Percentiles rank a stretch among this genome's conserved stretches.
Evolutionary conservation across 768 basidiomycete species (phyloP).

Genomic region (Leccinellum rugosiceps): DNA sequence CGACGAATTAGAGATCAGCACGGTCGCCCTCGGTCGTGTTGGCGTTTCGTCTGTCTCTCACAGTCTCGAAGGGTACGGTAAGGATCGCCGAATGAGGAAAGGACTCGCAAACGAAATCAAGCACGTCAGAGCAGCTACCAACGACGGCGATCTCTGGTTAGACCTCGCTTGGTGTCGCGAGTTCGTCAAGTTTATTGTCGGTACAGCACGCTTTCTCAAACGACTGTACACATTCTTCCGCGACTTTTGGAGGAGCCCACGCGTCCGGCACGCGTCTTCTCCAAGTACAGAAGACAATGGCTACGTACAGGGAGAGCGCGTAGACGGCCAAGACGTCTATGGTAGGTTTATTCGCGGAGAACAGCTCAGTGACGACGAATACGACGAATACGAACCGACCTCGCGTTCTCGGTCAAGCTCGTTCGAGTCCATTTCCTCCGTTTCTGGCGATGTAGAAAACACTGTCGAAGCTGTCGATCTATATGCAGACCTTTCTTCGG

Average conservation of each 20-base stretch:
- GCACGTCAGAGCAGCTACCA: conserved; percentile 34
- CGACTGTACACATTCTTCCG: conserved; percentile 15
- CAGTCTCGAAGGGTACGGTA: conserved; percentile 25
- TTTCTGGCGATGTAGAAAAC: conserved; percentile 31
- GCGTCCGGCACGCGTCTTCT: conserved; percentile 4
- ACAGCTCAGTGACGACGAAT: conserved; percentile 47
- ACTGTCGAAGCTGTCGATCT: conserved; percentile 44
- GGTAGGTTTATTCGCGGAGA: conserved; percentile 61
- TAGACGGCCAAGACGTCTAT: conserved; percentile 43
- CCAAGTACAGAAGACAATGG: conserved; percentile 9
- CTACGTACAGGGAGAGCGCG: conserved; percentile 7
- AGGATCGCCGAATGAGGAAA: conserved; percentile 22
- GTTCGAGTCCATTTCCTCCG: conserved; percentile 22
- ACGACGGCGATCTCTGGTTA: conserved; percentile 37
- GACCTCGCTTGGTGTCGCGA: conserved; percentile 42
- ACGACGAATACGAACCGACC: conserved; percentile 35
- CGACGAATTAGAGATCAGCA: conserved; percentile 26
- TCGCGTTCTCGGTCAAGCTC: conserved; percentile 21
- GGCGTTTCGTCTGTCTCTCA: conserved; percentile 41
- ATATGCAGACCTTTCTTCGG: conserved; percentile 52
- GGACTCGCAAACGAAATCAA: conserved; percentile 54
- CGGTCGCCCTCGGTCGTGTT: conserved; percentile 38
- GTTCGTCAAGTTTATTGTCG: conserved; percentile 32
- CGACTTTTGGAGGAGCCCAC: conserved; percentile 17
- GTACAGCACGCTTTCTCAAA: conserved; percentile 29